Evolutionary conservation across 2,329 filamentous ascomycete genomes (phyloP).

Genomic region (Fusarium guadeloupense): DNA sequence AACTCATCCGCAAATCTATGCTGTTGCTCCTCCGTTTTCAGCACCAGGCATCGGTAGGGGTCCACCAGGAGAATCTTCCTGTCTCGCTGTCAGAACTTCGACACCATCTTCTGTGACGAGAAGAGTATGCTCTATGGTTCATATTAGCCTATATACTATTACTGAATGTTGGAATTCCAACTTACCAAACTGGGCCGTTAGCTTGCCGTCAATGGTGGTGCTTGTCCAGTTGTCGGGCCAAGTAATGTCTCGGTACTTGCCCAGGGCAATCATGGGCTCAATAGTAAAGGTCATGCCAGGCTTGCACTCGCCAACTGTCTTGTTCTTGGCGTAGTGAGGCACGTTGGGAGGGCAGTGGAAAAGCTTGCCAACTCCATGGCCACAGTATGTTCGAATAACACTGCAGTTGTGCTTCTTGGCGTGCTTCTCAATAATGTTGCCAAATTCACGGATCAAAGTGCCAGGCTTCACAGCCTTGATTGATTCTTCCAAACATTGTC

Average conservation of each 20-base stretch:
- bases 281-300: conserved; percentile 99
- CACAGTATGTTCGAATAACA: conserved; percentile 95
- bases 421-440: conserved; percentile 94
- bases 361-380: conserved; percentile 91
- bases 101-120: conserved; percentile 85
- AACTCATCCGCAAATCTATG: conserved; percentile 9
- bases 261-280: conserved; percentile 96
- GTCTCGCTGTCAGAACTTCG: conserved; percentile 80
- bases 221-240: conserved; percentile 99
- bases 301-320: conserved; percentile 93
- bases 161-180: conserved; percentile 8
- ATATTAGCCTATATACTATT: conserved; percentile 32
- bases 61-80: conserved; percentile 78
- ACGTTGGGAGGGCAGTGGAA: conserved; percentile 96
- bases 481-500: conserved; percentile 89
- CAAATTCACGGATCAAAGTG: conserved; percentile 90
- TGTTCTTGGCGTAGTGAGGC: conserved; percentile 98
- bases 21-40: conserved; percentile 26
- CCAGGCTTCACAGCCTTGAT: conserved; percentile 95
- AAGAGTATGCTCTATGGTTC: conserved; percentile 75
- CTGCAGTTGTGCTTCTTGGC: conserved; percentile 87
- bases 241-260: conserved; percentile 89
- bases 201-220: conserved; percentile 87
- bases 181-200: conserved; percentile 91
- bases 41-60: conserved; percentile 66